A percentile compares a stretch with the other conserved stretches of the same genome.
phyloP scores from a whole-genome alignment of 257 asterid species.

The Handroanthus guayacan region DNA sequence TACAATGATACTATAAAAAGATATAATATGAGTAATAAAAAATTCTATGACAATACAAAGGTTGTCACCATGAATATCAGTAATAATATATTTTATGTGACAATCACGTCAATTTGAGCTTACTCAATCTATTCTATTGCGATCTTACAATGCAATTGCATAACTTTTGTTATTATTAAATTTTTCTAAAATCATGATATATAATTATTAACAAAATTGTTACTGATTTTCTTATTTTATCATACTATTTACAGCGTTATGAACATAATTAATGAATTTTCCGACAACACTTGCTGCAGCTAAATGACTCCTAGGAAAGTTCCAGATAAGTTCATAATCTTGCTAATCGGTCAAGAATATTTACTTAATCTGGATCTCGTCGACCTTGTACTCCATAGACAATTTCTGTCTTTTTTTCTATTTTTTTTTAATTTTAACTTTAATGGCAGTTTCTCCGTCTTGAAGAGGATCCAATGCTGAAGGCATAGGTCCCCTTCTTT shows the following conservation, averaged over 20 bases:
- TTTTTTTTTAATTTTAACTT: not conserved
- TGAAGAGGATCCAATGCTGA: slow-evolving; percentile 50
- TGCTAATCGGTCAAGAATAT: not conserved
- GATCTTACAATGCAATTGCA: no score
- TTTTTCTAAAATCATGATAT: no score
- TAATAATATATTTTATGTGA: no score
- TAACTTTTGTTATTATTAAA: no score
- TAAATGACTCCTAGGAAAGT: not conserved
- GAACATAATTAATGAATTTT: not conserved
- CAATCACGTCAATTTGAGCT: no score
- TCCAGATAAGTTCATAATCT: slow-evolving; percentile 8
- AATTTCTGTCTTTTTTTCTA: not conserved
- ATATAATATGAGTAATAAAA: no score
- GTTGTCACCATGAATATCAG: no score
- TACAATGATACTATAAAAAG: no score
- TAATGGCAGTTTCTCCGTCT: not conserved
- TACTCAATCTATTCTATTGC: no score
- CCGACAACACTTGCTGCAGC: slow-evolving; percentile 18
- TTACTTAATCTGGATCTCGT: not conserved
- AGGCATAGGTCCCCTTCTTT: slow-evolving; percentile 3
- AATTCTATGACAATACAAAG: no score
- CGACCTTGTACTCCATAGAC: not conserved
- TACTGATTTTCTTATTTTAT: no score
- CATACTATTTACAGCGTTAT: not conserved
- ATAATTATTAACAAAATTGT: no score